Percentiles rank a stretch among this genome's conserved stretches.
Evolutionary conservation across 1,284 basidiomycete species (phyloP).

Genomic region (Malassezia furfur): DNA sequence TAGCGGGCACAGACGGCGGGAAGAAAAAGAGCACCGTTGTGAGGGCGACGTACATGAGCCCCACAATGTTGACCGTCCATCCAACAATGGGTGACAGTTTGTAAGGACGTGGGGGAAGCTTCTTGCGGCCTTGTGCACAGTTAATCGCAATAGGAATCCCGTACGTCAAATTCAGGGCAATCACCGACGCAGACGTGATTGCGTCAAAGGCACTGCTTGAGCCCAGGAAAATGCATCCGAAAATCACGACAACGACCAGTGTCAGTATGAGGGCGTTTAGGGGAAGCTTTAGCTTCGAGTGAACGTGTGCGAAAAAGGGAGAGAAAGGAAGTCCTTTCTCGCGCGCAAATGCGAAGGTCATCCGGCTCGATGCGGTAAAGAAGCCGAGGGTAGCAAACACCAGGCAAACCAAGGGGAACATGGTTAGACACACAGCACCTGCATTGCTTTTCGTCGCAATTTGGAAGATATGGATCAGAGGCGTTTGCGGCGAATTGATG

Average conservation of each 20-base stretch:
- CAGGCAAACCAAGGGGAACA: conserved; percentile 51
- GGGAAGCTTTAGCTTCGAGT: conserved; percentile 46
- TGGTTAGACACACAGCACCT: conserved; percentile 57
- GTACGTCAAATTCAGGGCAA: conserved; percentile 51
- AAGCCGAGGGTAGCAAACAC: conserved; percentile 34
- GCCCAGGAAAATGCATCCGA: conserved; percentile 52
- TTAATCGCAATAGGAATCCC: conserved; percentile 47
- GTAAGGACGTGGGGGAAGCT: background rate
- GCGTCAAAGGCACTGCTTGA: conserved; percentile 54
- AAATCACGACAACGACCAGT: conserved; percentile 50
- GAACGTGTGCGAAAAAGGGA: conserved; percentile 53
- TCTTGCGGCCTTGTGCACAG: conserved; percentile 5
- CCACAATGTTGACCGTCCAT: conserved; percentile 46
- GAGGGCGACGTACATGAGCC: conserved; percentile 49
- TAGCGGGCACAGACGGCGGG: conserved; percentile 50
- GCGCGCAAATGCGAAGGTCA: conserved; percentile 62
- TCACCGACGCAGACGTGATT: conserved; percentile 50
- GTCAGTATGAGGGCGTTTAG: conserved; percentile 56
- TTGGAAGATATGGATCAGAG: conserved; percentile 61
- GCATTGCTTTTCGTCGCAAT: conserved; percentile 57
- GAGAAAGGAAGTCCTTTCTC: conserved; percentile 61
- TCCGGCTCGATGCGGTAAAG: conserved; percentile 57
- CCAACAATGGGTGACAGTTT: background rate
- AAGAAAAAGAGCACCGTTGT: conserved; percentile 53
- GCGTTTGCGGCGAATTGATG: conserved; percentile 56